Base-by-base conservation (phyloP, 352 stramenopile genomes). In the Globisporangium camurandrum region DNA sequence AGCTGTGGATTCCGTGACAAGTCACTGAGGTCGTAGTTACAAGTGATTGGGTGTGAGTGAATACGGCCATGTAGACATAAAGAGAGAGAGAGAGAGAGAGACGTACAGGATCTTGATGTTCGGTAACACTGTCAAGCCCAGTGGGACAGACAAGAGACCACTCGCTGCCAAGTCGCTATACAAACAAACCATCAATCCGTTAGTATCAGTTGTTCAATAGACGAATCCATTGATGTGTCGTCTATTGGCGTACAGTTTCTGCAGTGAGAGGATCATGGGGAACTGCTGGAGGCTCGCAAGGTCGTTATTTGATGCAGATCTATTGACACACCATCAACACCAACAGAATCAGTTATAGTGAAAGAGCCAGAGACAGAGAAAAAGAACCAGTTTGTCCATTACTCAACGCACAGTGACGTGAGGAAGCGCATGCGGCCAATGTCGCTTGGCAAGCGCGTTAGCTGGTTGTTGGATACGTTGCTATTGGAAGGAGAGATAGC, bases 31-130 rank as follows among this genome's bases (percentile, higher is more conserved):
- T 46, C 14, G 1, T 5, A 31, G 22, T 6, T 8, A 23, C 7
- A 23, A n/a, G 14, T 22, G 36, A 2, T 4, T 6, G 33, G 19
- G 33, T n/a, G 33, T 4, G 4, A 6, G 9, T 39, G 4, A 39
- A 17, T 17, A n/a, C 5, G 33, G 8, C 4, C 33, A n/a, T 17
- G 12, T 20, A 17, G 12, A 20, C n/a, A 39, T 12, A 39, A 12
- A 36, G 30, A 36, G 30, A 8, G 30, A 8, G 12, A 39, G 31
- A 37, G 31, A 37, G 19, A 20, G 33, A 40, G 8, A 2, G 4
- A 58, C 51, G 51, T 34, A 59, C 52, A 59, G 23, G 52, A 54
- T 54, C 52, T 59, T 54, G 52, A 59, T 54, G 6, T 23, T 22
- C 16, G 52, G 46, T 4, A 59, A 31, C 27, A 54, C 52, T 2